phyloP scores from a whole-genome alignment of 306 rosid genomes.

The Astragalus membranaceus region DNA sequence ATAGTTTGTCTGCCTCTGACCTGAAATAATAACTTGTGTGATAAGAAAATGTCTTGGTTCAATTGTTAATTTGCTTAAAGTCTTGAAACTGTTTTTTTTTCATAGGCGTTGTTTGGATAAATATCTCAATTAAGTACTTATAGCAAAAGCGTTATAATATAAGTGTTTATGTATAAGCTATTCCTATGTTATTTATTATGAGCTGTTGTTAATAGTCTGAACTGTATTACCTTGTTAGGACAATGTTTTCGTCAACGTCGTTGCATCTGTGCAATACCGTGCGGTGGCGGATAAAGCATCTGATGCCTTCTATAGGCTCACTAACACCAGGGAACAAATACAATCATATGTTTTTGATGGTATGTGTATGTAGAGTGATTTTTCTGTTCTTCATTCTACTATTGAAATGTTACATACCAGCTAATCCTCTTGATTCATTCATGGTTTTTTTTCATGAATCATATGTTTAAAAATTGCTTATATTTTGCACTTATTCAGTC shows the following conservation, averaged over 20 bases:
- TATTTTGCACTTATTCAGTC: constrained; percentile 32
- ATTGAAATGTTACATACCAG: not conserved
- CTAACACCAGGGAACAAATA: constrained; percentile 57
- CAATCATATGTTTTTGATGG: constrained; percentile 74
- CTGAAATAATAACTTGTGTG: not conserved
- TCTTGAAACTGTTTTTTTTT: not conserved
- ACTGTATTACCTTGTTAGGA: constrained; percentile 36
- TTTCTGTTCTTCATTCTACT: not conserved
- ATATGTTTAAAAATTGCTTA: not conserved
- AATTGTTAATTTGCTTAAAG: not conserved
- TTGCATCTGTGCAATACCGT: constrained; percentile 59
- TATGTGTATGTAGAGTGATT: constrained; percentile 14
- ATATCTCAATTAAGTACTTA: too few relatives aligned
- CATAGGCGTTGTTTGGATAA: too few relatives aligned
- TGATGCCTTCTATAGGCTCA: constrained; percentile 73
- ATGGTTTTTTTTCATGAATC: not conserved
- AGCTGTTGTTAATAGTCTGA: constrained; percentile 9
- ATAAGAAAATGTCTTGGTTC: not conserved
- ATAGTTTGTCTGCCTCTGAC: not conserved
- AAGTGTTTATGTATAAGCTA: too few relatives aligned
- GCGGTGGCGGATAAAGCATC: constrained; percentile 49
- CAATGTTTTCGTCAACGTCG: constrained; percentile 67
- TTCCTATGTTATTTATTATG: constrained; percentile 1
- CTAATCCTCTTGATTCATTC: not conserved
- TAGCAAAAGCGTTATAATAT: too few relatives aligned